Base-by-base conservation (phyloP, 2,329 filamentous ascomycete genomes). In the Paecilomyces dactylethromorphus region DNA sequence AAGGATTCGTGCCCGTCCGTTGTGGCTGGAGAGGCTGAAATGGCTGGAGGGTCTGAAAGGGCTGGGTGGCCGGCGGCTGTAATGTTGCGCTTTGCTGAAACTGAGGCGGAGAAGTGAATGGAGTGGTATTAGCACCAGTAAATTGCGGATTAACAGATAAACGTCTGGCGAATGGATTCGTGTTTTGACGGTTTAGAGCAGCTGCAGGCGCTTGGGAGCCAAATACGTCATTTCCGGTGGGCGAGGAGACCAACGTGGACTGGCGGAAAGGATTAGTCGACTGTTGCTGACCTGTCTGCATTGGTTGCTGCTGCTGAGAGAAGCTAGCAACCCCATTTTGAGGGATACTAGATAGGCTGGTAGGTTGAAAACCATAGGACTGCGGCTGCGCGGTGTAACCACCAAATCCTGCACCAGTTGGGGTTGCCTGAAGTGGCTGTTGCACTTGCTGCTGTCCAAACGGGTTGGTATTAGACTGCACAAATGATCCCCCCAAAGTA, bases 201-300 rank as follows among this genome's bases (percentile, higher is more conserved):
- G 76, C 69, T 62, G 78, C 71, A n/a, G 79, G 70, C 31, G 78
- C 73, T 61, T 78, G 70, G 60, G 79, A 73, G 71, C 67, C 24
- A 64, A 61, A 31, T 76, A 70, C 68, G 50, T 74, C 66, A 64
- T 78, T 71, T 53, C 82, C 82, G 7, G 85, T 84, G 21, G 77
- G 75, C 61, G 68, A 77, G 69, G 61, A 66, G 54, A 70, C 53
- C 77, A 96, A 80, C 87, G 93, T 93, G 1, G 93, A 97, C 70
- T 92, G 89, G 50, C 94, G 84, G 84, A 99, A 99, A 0, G 94
- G 94, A 71, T 99, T 99, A 7, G 92, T 96, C 22, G 80, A 86
- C 66, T 87, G 84, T 69, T 81, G 82, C 59, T 81, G 81, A 24
- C 74, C 71, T 58, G 62, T 65, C 18, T 56, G 57, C 60, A 65